These are phyloP conservation scores for Euphorbia corollata DNA, from an alignment of 441 rosid genomes.

Conservation along the genomic window DNA sequence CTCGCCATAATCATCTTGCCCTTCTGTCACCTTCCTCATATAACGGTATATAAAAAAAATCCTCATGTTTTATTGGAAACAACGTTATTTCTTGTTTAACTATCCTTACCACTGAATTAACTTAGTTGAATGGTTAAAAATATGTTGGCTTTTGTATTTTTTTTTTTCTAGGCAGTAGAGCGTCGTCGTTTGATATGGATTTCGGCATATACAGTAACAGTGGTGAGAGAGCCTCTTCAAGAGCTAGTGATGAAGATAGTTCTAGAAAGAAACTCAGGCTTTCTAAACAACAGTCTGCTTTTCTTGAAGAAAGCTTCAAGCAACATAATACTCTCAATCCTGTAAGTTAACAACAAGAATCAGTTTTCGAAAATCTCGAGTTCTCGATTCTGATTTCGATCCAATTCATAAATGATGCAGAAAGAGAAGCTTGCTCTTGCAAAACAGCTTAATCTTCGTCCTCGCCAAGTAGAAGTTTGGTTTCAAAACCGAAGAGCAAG, in stretches of 20 bases:
- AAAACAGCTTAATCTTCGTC: slow-evolving; percentile 81
- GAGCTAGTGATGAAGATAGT: slow-evolving; percentile 75
- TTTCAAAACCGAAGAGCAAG: slow-evolving; percentile 93
- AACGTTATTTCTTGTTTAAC: too few relatives aligned
- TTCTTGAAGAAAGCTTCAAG: slow-evolving; percentile 89
- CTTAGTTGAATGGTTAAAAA: too few relatives aligned
- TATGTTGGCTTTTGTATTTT: too few relatives aligned
- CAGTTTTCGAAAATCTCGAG: neutral
- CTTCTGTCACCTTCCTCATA: slow-evolving; percentile 17
- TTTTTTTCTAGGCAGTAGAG: slow-evolving; percentile 34
- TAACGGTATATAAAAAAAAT: slow-evolving; percentile 3
- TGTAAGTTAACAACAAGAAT: slow-evolving; percentile 30
- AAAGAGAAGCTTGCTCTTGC: slow-evolving; percentile 82
- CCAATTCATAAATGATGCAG: slow-evolving; percentile 29
- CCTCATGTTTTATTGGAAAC: neutral
- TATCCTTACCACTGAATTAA: too few relatives aligned
- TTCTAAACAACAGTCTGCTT: slow-evolving; percentile 85
- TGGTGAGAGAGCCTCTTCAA: slow-evolving; percentile 52
- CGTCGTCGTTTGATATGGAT: slow-evolving; percentile 74
- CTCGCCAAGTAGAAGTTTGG: slow-evolving; percentile 96
- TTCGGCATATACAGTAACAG: slow-evolving; percentile 43
- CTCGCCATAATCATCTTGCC: slow-evolving; percentile 15
- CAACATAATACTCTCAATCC: slow-evolving; percentile 88
- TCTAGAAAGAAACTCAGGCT: slow-evolving; percentile 85
- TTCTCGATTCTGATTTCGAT: neutral